Conservation (phyloP, 176 grass and related monocot species). For the Secale cereale region DNA sequence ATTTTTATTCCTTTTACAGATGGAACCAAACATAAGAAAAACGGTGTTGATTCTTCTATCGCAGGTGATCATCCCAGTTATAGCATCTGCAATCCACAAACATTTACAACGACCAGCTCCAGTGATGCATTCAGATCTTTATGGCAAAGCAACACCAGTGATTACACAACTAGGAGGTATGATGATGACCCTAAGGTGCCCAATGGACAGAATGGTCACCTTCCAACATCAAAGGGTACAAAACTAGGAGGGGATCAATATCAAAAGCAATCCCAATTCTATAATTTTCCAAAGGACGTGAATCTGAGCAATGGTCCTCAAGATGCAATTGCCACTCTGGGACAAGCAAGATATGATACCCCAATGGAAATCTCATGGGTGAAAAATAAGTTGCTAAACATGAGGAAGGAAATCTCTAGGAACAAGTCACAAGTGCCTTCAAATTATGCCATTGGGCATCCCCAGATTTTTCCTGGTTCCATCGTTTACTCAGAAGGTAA, state of each 20-base stretch:
- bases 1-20: constrained; percentile 13
- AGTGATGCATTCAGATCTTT: constrained; percentile 18
- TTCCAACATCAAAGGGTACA: constrained; percentile 14
- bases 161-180: background rate
- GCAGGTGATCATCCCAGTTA: background rate
- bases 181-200: background rate
- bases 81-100: constrained; percentile 7
- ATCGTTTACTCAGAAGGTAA: constrained; percentile 19
- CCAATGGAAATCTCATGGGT: constrained; percentile 22
- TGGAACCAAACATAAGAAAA: constrained; percentile 16
- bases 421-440: constrained; percentile 33
- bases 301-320: background rate
- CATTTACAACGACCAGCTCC: constrained; percentile 16
- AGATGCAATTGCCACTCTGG: constrained; percentile 22
- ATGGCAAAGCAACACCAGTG: constrained; percentile 11
- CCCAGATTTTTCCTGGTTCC: constrained; percentile 23
- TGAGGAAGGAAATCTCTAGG: constrained; percentile 25
- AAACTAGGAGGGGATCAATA: background rate
- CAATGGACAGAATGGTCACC: background rate
- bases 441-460: constrained; percentile 12
- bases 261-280: constrained; percentile 14
- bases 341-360: constrained; percentile 16
- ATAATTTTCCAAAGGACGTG: constrained; percentile 24
- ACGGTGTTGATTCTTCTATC: constrained; percentile 2
- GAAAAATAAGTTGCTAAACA: constrained; percentile 23